phyloP scores from a whole-genome alignment of 495 filamentous ascomycete species.

The Aspergillus hancockii region DNA sequence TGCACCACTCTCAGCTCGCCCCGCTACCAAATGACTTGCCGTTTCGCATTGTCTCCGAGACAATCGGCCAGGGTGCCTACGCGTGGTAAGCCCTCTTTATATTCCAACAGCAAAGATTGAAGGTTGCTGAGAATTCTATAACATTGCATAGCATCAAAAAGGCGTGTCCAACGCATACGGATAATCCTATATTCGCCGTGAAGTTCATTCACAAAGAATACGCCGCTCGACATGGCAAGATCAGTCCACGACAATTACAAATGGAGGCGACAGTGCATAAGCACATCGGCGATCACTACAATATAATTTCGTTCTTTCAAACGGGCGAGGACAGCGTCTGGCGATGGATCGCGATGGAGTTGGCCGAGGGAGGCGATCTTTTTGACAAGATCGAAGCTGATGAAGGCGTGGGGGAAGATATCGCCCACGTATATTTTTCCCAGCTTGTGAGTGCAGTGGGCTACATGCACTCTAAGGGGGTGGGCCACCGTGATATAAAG shows the following conservation, averaged over 20 bases:
- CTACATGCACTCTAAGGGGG: constrained; percentile 92
- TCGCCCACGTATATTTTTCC: constrained; percentile 94
- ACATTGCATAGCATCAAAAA: constrained; percentile 77
- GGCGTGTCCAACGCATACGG: constrained; percentile 68
- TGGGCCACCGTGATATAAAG: constrained; percentile 88
- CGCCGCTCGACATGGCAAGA: constrained; percentile 82
- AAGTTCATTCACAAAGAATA: constrained; percentile 99
- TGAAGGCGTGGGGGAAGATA: constrained; percentile 85
- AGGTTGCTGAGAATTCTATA: constrained; percentile 11
- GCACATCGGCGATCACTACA: constrained; percentile 82
- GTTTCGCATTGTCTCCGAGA: constrained; percentile 92
- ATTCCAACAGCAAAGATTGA: constrained; percentile 8
- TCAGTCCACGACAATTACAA: constrained; percentile 82
- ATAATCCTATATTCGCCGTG: constrained; percentile 84
- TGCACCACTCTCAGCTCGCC: constrained; percentile 81
- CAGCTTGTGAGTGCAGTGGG: constrained; percentile 88
- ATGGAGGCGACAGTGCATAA: constrained; percentile 88
- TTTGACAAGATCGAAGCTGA: constrained; percentile 99
- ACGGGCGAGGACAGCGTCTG: constrained; percentile 86
- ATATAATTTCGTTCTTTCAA: constrained; percentile 89
- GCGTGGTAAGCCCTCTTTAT: constrained; percentile 69
- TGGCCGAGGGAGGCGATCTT: constrained; percentile 91
- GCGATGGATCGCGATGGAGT: constrained; percentile 98
- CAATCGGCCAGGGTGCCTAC: constrained; percentile 95
- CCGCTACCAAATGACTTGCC: constrained; percentile 84